A percentile compares a stretch with the other conserved stretches of the same genome.
These are phyloP conservation scores for Colletotrichum liriopes DNA, from an alignment of 2,329 filamentous ascomycete genomes.

Conservation along the genomic window DNA sequence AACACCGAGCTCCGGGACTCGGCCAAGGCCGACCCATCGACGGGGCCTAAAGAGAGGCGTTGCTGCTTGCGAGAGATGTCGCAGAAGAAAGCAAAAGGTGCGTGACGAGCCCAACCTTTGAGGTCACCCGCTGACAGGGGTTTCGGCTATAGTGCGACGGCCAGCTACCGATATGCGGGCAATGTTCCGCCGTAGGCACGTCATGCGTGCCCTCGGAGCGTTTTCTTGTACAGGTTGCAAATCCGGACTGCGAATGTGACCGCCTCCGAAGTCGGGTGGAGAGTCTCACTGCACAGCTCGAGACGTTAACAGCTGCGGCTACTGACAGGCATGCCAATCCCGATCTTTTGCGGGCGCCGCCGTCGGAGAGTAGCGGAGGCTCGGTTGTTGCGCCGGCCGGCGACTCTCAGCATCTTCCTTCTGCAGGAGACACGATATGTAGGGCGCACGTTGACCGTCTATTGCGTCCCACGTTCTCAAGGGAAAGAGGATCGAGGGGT, in stretches of 20 bases:
- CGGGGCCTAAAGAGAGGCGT: slow-evolving; percentile 29
- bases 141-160: slow-evolving; percentile 27
- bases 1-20: background rate
- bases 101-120: background rate
- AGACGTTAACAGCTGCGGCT: slow-evolving; percentile 1
- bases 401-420: background rate
- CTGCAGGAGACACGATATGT: background rate
- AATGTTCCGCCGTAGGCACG: slow-evolving; percentile 22
- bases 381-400: background rate
- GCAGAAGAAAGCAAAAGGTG: slow-evolving; percentile 35
- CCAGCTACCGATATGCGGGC: slow-evolving; percentile 28
- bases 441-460: background rate
- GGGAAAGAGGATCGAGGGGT: background rate
- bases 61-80: slow-evolving; percentile 36
- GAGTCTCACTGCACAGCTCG: slow-evolving; percentile 12
- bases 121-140: background rate
- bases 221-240: slow-evolving; percentile 14
- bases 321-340: background rate
- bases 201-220: slow-evolving; percentile 34
- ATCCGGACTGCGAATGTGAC: slow-evolving; percentile 16
- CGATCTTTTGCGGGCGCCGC: background rate
- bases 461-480: slow-evolving; percentile 2
- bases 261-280: slow-evolving; percentile 15
- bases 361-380: too few relatives aligned
- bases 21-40: slow-evolving; percentile 12